Conservation (phyloP, 106 monocot genomes). For the Dioscorea zingiberensis region DNA sequence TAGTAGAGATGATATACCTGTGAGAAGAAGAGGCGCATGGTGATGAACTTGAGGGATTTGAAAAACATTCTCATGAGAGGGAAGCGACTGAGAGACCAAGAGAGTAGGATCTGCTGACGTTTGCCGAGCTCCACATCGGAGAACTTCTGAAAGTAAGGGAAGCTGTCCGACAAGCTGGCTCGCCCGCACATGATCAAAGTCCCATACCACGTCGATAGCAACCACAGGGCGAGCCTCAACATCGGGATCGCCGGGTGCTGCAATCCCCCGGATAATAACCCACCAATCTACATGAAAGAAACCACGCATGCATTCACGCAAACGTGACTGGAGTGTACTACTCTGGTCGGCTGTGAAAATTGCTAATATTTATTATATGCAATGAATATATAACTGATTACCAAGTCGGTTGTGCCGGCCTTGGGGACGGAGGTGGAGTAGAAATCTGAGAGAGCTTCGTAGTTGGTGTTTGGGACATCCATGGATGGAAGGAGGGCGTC, state of each 20-base stretch:
- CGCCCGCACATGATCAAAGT: conserved; percentile 54
- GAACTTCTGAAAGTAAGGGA: conserved; percentile 61
- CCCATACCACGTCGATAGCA: conserved; percentile 77
- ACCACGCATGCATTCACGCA: no score
- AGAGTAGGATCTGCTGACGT: conserved; percentile 44
- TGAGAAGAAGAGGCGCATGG: conserved; percentile 38
- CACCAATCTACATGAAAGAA: conserved; percentile 15
- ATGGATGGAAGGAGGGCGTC: conserved; percentile 61
- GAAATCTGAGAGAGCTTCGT: conserved; percentile 6
- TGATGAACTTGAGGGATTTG: conserved; percentile 22
- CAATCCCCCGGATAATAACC: conserved; percentile 18
- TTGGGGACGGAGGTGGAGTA: conserved; percentile 52
- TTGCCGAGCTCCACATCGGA: conserved; percentile 10
- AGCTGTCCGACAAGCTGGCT: conserved; percentile 29
- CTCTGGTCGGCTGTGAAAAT: no score
- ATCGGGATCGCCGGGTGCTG: conserved; percentile 19
- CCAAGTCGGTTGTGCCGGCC: conserved; percentile 23
- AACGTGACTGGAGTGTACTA: no score
- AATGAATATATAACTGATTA: no score
- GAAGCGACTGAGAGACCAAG: conserved; percentile 35
- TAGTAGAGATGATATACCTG: no score
- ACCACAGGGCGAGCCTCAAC: conserved; percentile 37
- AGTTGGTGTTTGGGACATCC: neutral
- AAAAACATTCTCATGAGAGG: conserved; percentile 23
- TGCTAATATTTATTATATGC: no score